Evolutionary conservation across 2,329 filamentous ascomycete species (phyloP).

Genomic region (Alternaria triticimaculans): DNA sequence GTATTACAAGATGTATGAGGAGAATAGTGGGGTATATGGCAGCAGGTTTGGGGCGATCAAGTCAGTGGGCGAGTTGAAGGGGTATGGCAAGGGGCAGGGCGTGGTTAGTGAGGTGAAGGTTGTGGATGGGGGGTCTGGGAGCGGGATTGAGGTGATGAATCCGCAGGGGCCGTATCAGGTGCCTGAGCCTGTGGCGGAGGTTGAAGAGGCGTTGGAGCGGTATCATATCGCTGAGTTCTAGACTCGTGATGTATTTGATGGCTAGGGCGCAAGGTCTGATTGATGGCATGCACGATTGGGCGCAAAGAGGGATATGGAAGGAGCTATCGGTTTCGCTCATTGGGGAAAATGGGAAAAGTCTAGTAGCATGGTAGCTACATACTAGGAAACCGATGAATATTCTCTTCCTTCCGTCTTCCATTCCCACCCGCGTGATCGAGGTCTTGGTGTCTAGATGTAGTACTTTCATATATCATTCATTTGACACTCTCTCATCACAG

Average conservation of each 20-base stretch:
- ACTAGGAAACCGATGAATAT: background rate
- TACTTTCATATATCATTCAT: background rate
- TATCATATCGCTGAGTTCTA: background rate
- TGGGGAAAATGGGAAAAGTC: background rate
- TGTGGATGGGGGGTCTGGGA: background rate
- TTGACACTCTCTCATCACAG: background rate
- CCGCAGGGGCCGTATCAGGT: conserved; percentile 18
- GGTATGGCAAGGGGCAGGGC: background rate
- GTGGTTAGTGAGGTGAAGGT: background rate
- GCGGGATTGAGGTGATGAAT: conserved; percentile 10
- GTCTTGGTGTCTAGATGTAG: background rate
- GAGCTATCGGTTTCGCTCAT: background rate
- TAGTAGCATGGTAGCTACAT: background rate
- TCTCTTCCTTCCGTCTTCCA: background rate
- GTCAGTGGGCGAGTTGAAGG: conserved; percentile 35
- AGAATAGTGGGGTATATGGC: conserved; percentile 35
- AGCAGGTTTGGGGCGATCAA: conserved; percentile 34
- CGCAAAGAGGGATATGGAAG: background rate
- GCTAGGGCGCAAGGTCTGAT: background rate
- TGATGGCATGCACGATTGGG: background rate
- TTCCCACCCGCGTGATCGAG: background rate
- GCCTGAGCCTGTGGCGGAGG: conserved; percentile 24
- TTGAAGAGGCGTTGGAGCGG: conserved; percentile 20
- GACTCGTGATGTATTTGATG: background rate
- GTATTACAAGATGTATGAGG: conserved; percentile 48